Base-by-base conservation (phyloP, 805 yeast species). In the Kockiozyma suomiensis region DNA sequence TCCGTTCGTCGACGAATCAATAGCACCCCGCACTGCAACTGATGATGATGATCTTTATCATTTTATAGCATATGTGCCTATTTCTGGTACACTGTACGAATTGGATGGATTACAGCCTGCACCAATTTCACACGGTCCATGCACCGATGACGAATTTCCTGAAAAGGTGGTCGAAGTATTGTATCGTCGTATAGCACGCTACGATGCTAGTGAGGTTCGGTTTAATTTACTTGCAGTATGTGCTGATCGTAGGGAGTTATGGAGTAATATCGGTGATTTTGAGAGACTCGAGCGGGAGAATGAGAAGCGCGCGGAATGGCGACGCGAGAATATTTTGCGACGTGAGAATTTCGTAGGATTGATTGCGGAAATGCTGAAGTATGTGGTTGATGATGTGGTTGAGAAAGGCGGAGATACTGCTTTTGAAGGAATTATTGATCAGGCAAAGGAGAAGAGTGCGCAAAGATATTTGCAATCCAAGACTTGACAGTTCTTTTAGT, bases 31-130 rank as follows among this genome's bases (percentile, higher is more conserved):
- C 10, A 38, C 43, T 3, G 58, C 61, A 1, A 50, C 58, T 30
- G 62, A 58, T 32, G 75, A 74, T 8, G 76, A 75, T 41, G 79
- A 80, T 37, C 63, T 83, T 7, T 85, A 78, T 71, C 90, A 85
- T 67, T 85, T 84, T 65, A 75, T 85, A 43, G 85, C 87, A 0
- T 85, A 81, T 69, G 70, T 82, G 1, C 75, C 75, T 15, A 69
- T 72, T 35, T 71, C 79, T 54, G 83, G 80, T 28, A 69, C 70
- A 33, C 74, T 85, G 13, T 82, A 82, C 68, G 90, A 85, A 68
- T 72, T 85, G 50, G 90, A 85, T 69, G 90, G 90, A 1, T 74
- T 85, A 53, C 82, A 81, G 57, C 74, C 73, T 23, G 78, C 71
- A 47, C 88, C 89, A 1, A 83, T 85, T 42, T 73, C 72, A 52